phyloP scores from a whole-genome alignment of 495 filamentous ascomycete genomes.

The Barbatosphaeria neglecta region DNA sequence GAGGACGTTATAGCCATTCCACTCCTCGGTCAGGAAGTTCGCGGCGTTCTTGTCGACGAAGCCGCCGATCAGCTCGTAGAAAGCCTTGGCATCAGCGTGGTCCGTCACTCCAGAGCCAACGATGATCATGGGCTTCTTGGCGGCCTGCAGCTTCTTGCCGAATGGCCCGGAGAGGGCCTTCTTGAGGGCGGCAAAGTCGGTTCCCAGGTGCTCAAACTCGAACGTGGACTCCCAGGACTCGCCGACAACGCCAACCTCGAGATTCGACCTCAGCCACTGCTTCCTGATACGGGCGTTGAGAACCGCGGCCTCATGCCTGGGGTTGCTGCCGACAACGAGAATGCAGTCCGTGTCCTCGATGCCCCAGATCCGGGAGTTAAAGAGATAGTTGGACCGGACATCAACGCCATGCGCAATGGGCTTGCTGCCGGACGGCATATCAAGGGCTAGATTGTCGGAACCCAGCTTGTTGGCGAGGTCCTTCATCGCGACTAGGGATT shows the following conservation, averaged over 20 bases:
- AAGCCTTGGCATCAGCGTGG: conserved; percentile 78
- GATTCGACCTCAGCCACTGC: conserved; percentile 91
- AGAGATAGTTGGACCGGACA: conserved; percentile 84
- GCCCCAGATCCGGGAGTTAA: conserved; percentile 89
- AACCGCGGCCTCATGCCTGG: conserved; percentile 84
- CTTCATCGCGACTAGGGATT: conserved; percentile 92
- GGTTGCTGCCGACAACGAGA: conserved; percentile 87
- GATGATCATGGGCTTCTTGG: conserved; percentile 89
- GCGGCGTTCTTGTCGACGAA: conserved; percentile 86
- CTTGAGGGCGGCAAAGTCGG: conserved; percentile 67
- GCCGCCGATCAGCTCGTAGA: conserved; percentile 76
- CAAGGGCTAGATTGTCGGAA: conserved; percentile 89
- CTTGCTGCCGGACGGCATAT: conserved; percentile 71
- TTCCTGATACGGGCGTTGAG: conserved; percentile 95
- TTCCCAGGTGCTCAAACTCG: conserved; percentile 79
- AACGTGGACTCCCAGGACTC: conserved; percentile 88
- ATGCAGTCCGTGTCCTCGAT: conserved; percentile 91
- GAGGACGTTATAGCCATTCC: conserved; percentile 95
- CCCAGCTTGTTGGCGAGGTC: conserved; percentile 90
- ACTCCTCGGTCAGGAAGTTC: conserved; percentile 80
- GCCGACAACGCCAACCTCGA: conserved; percentile 85
- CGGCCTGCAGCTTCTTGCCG: conserved; percentile 80
- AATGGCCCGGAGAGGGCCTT: conserved; percentile 73
- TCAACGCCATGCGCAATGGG: conserved; percentile 90
- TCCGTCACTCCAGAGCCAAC: conserved; percentile 83